Evolutionary conservation across 768 basidiomycete genomes (phyloP).

Genomic region (Naganishia onofrii): DNA sequence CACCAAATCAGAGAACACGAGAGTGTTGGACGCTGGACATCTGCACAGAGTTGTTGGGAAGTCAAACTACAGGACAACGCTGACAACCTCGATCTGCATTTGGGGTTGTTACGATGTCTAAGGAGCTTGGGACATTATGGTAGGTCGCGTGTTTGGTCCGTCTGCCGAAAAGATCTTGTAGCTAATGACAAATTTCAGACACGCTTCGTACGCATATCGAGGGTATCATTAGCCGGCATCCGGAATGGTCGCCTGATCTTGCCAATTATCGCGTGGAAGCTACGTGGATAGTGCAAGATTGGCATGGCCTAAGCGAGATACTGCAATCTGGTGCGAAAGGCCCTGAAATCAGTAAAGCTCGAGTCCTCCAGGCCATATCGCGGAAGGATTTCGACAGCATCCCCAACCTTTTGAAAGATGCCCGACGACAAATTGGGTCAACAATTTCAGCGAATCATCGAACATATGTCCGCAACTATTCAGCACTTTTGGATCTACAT

Average conservation of each 20-base stretch:
- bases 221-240: constrained; percentile 77
- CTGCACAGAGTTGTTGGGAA: constrained; percentile 99
- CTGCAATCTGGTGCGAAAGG: constrained; percentile 52
- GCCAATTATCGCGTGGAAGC: constrained; percentile 86
- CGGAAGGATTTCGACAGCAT: constrained; percentile 59
- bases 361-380: constrained; percentile 76
- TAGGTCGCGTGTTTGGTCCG: constrained; percentile 52
- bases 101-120: constrained; percentile 84
- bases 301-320: constrained; percentile 72
- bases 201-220: constrained; percentile 90
- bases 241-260: constrained; percentile 74
- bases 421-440: constrained; percentile 70
- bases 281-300: constrained; percentile 93
- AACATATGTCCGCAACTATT: constrained; percentile 80
- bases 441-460: constrained; percentile 77
- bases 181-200: constrained; percentile 58
- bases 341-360: constrained; percentile 70
- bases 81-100: constrained; percentile 80
- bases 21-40: constrained; percentile 93
- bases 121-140: constrained; percentile 96
- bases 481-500: constrained; percentile 79
- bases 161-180: not conserved
- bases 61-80: constrained; percentile 85
- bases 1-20: constrained; percentile 98
- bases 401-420: constrained; percentile 53